Conservation (phyloP, 176 grass and related monocot species). For the Aegilops bicornis region DNA sequence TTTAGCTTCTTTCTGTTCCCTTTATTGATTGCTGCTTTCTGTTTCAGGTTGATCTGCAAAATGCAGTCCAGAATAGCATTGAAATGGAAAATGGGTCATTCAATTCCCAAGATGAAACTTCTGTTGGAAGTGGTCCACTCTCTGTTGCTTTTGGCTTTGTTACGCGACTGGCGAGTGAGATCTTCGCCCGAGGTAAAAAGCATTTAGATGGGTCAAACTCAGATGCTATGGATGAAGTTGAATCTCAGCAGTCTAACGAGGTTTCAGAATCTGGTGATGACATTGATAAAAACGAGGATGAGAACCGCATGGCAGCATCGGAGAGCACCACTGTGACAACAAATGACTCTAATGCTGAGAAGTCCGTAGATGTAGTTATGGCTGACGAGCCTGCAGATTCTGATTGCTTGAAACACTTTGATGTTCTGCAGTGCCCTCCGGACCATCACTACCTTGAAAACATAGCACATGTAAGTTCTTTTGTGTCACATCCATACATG, state of each 20-base stretch:
- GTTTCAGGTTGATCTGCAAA: constrained; percentile 37
- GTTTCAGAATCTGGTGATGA: constrained; percentile 69
- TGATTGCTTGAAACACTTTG: constrained; percentile 83
- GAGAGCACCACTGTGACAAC: constrained; percentile 23
- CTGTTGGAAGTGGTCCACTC: constrained; percentile 54
- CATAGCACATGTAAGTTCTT: constrained; percentile 42
- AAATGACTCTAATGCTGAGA: constrained; percentile 30
- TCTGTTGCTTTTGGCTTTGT: constrained; percentile 79
- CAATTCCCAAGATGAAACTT: constrained; percentile 47
- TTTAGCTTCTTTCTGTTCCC: constrained; percentile 13
- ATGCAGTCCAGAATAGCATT: constrained; percentile 21
- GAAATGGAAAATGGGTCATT: constrained; percentile 46
- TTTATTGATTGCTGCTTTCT: constrained; percentile 26
- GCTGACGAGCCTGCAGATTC: constrained; percentile 40
- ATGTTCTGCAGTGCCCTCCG: constrained; percentile 65
- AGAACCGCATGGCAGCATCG: constrained; percentile 21
- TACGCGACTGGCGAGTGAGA: constrained; percentile 59
- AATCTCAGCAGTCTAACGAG: constrained; percentile 44
- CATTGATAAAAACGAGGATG: constrained; percentile 41
- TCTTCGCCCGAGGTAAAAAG: constrained; percentile 82
- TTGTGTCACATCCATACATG: background rate
- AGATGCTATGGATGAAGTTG: constrained; percentile 62
- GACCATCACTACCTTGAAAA: constrained; percentile 85
- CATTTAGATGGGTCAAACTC: constrained; percentile 59
- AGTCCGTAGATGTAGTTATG: constrained; percentile 32